Conservation (phyloP, 2,329 filamentous ascomycete genomes). For the Fusarium coicis region DNA sequence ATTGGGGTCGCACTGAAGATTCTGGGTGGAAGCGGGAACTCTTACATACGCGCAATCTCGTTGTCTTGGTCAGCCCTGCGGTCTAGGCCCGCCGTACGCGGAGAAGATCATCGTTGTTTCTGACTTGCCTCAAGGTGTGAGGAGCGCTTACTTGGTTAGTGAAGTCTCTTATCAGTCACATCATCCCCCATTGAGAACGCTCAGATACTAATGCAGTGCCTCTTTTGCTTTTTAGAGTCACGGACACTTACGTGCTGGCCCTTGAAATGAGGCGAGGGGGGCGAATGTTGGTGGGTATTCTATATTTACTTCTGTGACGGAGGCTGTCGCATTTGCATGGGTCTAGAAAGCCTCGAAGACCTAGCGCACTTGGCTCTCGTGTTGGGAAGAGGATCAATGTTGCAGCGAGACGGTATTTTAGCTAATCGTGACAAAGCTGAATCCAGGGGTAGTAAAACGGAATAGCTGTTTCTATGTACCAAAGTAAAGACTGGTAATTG, state of each 20-base stretch:
- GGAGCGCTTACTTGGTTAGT: neutral
- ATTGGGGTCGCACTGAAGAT: neutral
- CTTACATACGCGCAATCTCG: neutral
- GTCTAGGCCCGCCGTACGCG: neutral
- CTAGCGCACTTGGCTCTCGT: neutral
- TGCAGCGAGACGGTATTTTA: neutral
- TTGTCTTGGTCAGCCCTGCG: neutral
- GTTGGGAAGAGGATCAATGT: neutral
- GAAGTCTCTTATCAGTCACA: neutral
- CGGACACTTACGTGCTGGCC: neutral
- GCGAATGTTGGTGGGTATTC: neutral
- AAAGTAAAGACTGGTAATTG: neutral
- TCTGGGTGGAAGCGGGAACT: neutral
- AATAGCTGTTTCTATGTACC: rapidly evolving
- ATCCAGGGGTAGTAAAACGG: neutral
- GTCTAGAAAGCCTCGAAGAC: neutral
- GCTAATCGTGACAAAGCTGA: neutral
- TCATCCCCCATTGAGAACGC: neutral
- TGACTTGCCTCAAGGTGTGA: neutral
- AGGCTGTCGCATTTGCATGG: neutral
- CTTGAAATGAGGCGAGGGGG: neutral
- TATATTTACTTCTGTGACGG: neutral
- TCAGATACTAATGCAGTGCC: neutral
- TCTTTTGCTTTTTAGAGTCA: neutral
- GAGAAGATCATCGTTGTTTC: neutral